phyloP scores from a whole-genome alignment of 1,284 basidiomycete genomes.

The Phellinidium pouzarii region DNA sequence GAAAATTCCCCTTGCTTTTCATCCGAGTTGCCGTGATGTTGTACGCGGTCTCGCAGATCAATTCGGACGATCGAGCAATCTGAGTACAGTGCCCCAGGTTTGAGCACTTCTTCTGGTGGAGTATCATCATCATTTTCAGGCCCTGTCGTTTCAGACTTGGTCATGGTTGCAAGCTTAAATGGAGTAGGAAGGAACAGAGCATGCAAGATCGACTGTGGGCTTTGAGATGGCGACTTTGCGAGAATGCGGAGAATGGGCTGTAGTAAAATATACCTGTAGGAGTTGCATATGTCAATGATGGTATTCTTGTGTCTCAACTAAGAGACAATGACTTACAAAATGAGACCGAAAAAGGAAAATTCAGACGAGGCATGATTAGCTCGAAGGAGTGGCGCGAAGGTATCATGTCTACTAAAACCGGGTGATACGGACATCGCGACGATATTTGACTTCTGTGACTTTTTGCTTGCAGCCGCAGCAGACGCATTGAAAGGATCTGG shows the following conservation, averaged over 20 bases:
- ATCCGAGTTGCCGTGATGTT: conserved; percentile 7
- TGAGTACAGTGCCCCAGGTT: conserved; percentile 26
- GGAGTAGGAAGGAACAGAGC: conserved; percentile 70
- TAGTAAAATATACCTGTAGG: conserved; percentile 47
- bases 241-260: conserved; percentile 55
- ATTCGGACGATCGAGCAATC: conserved; percentile 24
- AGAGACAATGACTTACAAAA: conserved; percentile 15
- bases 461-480: conserved; percentile 8
- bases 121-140: conserved; percentile 1
- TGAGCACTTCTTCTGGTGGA: conserved; percentile 21
- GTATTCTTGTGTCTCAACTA: neutral
- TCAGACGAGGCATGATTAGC: conserved; percentile 33
- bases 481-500: conserved; percentile 41
- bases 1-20: neutral
- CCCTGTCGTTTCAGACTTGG: conserved; percentile 6
- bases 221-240: conserved; percentile 51
- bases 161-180: conserved; percentile 40
- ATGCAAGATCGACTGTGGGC: conserved; percentile 61
- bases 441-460: conserved; percentile 58
- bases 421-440: conserved; percentile 66
- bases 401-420: conserved; percentile 64
- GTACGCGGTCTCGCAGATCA: conserved; percentile 2
- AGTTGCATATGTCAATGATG: neutral
- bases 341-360: conserved; percentile 10
- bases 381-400: conserved; percentile 48